Evolutionary conservation across 2,329 filamentous ascomycete species (phyloP), one percentile per base, ranked within the genome.

Genomic region (Neopestalotiopsis clavispora): DNA sequence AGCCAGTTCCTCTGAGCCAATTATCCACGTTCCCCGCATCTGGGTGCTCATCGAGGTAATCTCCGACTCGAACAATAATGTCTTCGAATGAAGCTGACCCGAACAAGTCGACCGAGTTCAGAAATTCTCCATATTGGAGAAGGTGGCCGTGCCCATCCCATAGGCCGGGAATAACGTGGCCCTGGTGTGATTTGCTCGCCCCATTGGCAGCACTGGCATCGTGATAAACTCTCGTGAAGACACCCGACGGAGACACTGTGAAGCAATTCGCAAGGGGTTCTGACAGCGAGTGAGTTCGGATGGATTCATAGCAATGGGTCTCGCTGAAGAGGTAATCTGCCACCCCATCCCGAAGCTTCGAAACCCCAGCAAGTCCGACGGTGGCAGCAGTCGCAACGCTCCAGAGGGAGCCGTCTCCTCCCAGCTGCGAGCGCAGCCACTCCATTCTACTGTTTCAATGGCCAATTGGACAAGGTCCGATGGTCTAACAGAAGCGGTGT

Each of bases 101-200:
- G 73, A 92, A 91, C 2, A 93, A 79, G 72, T 90, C 85, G 0
- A 90, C 90, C 4, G 89, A 90, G 73, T 90, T 86, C 49, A 92
- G 80, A 74, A 91, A 90, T 78, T 92, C 90, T 65, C 89, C 91
- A 75, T 91, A 92, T 72, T 87, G 85, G 20, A 90, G 76, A 62
- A 93, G 79, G 75, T 93, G 91, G 0, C 89, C 91, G 76, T 93
- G 91, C 0, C 90, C 90, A 72, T 93, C 91, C 87, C 90, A 92
- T 1, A 93, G 81, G 0, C 91, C 91, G 0, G 91, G 91, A 32
- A 92, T 86, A 1, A 87, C 90, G 72, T 88, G 84, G 0, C 89
- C 89, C 4, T 78, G 71, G 13, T 81, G 73, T 28, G 78, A 79
- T 17, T 76, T 75, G 20, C 76, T 74, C 14, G 75, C 73, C 28